Conservation (phyloP, 1,139 yeast genomes). For the Zygotorulaspora mrakii region DNA sequence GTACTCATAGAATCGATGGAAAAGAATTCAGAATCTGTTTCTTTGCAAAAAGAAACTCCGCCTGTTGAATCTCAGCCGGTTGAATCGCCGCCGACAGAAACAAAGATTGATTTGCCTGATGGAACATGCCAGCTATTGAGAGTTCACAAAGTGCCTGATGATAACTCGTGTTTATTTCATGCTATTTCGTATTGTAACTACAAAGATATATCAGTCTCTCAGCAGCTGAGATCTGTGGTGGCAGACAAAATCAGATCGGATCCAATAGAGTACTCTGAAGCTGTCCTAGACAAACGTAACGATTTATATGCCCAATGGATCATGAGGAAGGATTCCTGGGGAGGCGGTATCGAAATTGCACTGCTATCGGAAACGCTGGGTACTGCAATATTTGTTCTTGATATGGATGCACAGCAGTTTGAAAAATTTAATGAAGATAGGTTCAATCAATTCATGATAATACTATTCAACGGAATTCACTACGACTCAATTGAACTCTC, state of each 20-base stretch:
- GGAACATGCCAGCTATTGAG: constrained; percentile 22
- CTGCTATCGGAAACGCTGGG: constrained; percentile 55
- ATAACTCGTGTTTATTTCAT: constrained; percentile 75
- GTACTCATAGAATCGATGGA: constrained; percentile 32
- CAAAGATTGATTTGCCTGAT: constrained; percentile 13
- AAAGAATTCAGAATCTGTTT: constrained; percentile 7
- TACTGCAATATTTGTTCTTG: constrained; percentile 58
- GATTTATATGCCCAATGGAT: constrained; percentile 63
- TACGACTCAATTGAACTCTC: constrained; percentile 58
- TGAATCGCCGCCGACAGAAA: constrained; percentile 8
- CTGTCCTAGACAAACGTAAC: constrained; percentile 53
- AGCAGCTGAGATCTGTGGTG: constrained; percentile 25
- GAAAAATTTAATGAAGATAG: constrained; percentile 53
- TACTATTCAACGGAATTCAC: constrained; percentile 72
- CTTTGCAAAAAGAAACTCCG: constrained; percentile 1
- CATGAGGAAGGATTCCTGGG: constrained; percentile 62
- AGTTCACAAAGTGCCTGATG: constrained; percentile 67
- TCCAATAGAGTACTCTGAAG: constrained; percentile 50
- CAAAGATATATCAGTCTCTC: constrained; percentile 32
- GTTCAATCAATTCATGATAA: constrained; percentile 44
- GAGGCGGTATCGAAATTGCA: constrained; percentile 78
- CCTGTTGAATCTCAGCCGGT: constrained; percentile 5
- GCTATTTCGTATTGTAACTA: constrained; percentile 57
- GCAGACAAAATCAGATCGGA: constrained; percentile 42
- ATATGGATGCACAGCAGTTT: constrained; percentile 59